Evolutionary conservation across 2,329 filamentous ascomycete species (phyloP).

Genomic region (Pseudogymnoascus destructans): DNA sequence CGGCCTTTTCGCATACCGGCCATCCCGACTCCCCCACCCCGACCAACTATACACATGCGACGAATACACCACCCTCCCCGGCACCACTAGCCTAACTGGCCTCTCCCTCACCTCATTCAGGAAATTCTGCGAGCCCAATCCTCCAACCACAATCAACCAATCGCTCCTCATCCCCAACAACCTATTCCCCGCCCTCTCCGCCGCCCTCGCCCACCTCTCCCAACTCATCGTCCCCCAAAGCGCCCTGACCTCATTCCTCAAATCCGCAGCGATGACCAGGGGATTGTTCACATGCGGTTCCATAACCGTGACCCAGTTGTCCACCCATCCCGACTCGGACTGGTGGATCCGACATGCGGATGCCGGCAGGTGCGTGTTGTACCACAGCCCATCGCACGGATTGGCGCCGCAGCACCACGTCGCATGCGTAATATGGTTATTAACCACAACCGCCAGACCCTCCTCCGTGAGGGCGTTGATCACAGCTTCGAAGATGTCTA

Average conservation of each 20-base stretch:
- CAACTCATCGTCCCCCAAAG: slow-evolving; percentile 58
- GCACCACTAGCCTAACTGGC: slow-evolving; percentile 43
- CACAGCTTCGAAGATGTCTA: slow-evolving; percentile 49
- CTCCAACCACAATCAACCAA: slow-evolving; percentile 57
- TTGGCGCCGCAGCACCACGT: slow-evolving; percentile 58
- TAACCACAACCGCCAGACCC: slow-evolving; percentile 51
- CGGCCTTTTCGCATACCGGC: slow-evolving; percentile 45
- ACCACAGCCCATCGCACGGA: slow-evolving; percentile 54
- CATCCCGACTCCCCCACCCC: slow-evolving; percentile 50
- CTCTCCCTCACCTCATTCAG: slow-evolving; percentile 40
- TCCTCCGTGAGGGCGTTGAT: slow-evolving; percentile 46
- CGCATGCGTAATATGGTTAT: slow-evolving; percentile 58
- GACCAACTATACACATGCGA: slow-evolving; percentile 59
- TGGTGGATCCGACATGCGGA: slow-evolving; percentile 47
- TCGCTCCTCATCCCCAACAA: slow-evolving; percentile 45
- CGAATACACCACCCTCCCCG: slow-evolving; percentile 49
- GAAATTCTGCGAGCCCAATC: slow-evolving; percentile 54
- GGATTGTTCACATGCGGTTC: slow-evolving; percentile 42
- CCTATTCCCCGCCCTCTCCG: slow-evolving; percentile 48
- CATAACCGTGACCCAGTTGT: slow-evolving; percentile 55
- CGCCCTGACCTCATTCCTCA: slow-evolving; percentile 56
- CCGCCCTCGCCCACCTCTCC: slow-evolving; percentile 49
- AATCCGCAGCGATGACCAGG: slow-evolving; percentile 50
- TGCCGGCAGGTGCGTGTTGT: slow-evolving; percentile 46
- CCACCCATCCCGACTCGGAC: slow-evolving; percentile 51